Base-by-base conservation (phyloP, 805 yeast genomes). In the Lipomyces oligophaga region DNA sequence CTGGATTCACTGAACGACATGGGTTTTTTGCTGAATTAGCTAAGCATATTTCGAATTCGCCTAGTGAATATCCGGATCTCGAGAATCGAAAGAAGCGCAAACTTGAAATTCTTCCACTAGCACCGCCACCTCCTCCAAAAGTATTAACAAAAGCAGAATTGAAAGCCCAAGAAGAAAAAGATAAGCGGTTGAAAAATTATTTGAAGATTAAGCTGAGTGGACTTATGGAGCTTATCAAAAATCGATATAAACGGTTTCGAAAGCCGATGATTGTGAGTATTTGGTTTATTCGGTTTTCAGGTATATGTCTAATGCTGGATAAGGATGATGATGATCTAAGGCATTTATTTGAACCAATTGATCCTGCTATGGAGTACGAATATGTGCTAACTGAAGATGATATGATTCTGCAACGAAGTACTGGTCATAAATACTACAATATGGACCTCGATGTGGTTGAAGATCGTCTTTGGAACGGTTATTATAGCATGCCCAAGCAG, bases 381-480 rank as follows among this genome's bases (percentile, higher is more conserved):
- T 41, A 39, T 56, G 51, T 41, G 59, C 63, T 41, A 5, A 41
- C 54, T 2, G 50, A 47, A 49, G 80, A 79, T 34, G 80, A 85
- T 53, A 83, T 79, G 90, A 85, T 93, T 57, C 66, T 80, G n/a
- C 97, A 93, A 59, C 71, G 77, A 8, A 66, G 80, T 0, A 83
- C 95, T 0, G 94, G 93, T 2, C 78, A 77, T 45, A 74, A 71
- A 54, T 90, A 73, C 61, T 76, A 73, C 68, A 93, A 93, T 58
- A 93, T 93, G 85, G 98, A 93, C 60, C 69, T 93, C 44, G 98
- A 93, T 61, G 81, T 88, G 15, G 78, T 93, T 27, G 98, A 93
- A 61, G 97, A 93, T 63, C 74, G 98, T 48, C 67, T 93, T 44
- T 93, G 98, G 98, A 93, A 93, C 65, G 98, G 98, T 0, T 93